These are phyloP conservation scores for Debaryomyces maramus DNA, from an alignment of 805 yeast species.

Conservation along the genomic window DNA sequence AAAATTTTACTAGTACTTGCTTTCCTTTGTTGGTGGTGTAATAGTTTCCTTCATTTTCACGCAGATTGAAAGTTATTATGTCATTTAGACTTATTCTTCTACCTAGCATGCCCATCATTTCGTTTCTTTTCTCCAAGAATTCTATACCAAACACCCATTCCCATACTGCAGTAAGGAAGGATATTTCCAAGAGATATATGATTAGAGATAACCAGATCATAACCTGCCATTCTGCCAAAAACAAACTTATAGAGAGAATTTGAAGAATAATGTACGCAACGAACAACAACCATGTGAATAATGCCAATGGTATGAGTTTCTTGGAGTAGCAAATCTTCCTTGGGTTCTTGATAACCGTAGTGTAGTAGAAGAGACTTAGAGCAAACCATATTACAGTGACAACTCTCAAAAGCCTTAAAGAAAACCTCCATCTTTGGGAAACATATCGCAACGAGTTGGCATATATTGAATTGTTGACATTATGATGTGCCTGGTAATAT, in stretches of 20 bases:
- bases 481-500: conserved; percentile 12
- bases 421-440: conserved; percentile 22
- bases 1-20: no score
- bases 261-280: conserved; percentile 35
- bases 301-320: conserved; percentile 49
- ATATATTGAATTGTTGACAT: conserved; percentile 4
- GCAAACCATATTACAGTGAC: conserved; percentile 30
- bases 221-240: conserved; percentile 34
- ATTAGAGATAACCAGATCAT: conserved; percentile 50
- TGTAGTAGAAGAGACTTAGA: conserved; percentile 37
- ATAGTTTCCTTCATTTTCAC: no score
- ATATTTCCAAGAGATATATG: conserved; percentile 46
- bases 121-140: conserved; percentile 48
- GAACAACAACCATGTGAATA: conserved; percentile 42
- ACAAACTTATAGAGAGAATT: conserved; percentile 26
- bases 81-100: conserved; percentile 54
- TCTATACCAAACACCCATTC: conserved; percentile 64
- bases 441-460: neutral
- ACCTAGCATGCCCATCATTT: conserved; percentile 61
- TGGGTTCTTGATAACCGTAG: conserved; percentile 34
- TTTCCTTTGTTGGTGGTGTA: no score
- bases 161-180: conserved; percentile 57
- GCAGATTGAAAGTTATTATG: conserved; percentile 12
- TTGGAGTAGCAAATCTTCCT: conserved; percentile 46
- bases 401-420: conserved; percentile 27